These are phyloP conservation scores for Metschnikowia lachancei DNA, from an alignment of 805 yeast genomes.

Conservation along the genomic window DNA sequence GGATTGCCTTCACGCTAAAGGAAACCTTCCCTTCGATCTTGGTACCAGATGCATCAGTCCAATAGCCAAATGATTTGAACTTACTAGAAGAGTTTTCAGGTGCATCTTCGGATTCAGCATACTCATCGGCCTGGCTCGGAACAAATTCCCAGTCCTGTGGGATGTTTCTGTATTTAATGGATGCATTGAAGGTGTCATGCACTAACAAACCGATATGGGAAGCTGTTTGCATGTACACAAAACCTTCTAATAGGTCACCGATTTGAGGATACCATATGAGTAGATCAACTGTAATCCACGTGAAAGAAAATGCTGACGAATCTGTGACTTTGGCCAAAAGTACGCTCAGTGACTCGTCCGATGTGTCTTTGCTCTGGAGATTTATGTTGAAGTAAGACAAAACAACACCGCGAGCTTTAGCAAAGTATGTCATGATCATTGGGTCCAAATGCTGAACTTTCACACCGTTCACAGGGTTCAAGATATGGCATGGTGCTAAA, in stretches of 20 bases:
- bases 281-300: conserved; percentile 83
- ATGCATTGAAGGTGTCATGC: conserved; percentile 93
- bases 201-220: conserved; percentile 89
- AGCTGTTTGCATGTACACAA: conserved; percentile 87
- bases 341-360: conserved; percentile 39
- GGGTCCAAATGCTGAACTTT: conserved; percentile 88
- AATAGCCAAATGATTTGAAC: conserved; percentile 71
- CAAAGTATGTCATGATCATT: conserved; percentile 76
- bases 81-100: conserved; percentile 22
- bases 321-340: conserved; percentile 65
- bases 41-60: conserved; percentile 76
- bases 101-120: conserved; percentile 22
- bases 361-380: conserved; percentile 11
- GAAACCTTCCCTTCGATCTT: conserved; percentile 79
- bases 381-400: conserved; percentile 69
- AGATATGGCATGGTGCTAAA: conserved; percentile 76
- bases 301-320: conserved; percentile 82
- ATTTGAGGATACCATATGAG: conserved; percentile 85
- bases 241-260: conserved; percentile 87
- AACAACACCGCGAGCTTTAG: conserved; percentile 76
- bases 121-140: conserved; percentile 71
- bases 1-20: conserved; percentile 71
- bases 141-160: conserved; percentile 86
- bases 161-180: conserved; percentile 78
- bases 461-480: conserved; percentile 73